A percentile compares a stretch with the other conserved stretches of the same genome.
phyloP scores from a whole-genome alignment of 73 alveolate genomes.

The Paramecium pentaurelia region DNA sequence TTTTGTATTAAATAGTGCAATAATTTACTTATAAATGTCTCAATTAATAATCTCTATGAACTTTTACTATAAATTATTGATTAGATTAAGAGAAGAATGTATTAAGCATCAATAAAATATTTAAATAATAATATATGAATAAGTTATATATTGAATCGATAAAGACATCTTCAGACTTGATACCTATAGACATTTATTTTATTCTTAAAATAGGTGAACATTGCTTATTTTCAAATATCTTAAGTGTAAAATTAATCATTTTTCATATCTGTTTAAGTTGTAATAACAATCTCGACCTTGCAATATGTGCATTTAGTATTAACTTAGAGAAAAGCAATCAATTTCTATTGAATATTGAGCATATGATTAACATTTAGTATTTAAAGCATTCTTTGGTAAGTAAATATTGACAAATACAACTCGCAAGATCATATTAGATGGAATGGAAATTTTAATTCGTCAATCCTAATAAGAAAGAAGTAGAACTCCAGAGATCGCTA shows the following conservation, averaged over 20 bases:
- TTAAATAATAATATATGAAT: background rate
- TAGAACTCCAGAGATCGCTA: background rate
- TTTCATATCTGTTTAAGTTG: background rate
- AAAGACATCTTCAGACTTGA: background rate
- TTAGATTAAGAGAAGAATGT: background rate
- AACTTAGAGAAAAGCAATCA: background rate
- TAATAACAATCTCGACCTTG: background rate
- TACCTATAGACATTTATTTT: slow-evolving; percentile 6
- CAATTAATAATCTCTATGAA: background rate
- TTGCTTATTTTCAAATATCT: background rate
- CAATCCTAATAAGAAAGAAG: background rate
- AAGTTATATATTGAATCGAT: slow-evolving; percentile 5
- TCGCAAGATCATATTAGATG: background rate
- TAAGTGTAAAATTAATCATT: background rate
- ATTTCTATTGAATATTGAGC: background rate
- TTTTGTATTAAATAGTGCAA: background rate
- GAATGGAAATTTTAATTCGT: background rate
- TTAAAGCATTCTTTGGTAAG: background rate
- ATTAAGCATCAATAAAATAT: background rate
- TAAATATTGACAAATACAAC: background rate
- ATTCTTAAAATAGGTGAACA: background rate
- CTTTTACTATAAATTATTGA: background rate
- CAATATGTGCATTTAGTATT: background rate
- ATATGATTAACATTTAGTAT: background rate
- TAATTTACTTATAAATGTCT: background rate